phyloP scores from a whole-genome alignment of 2,329 filamentous ascomycete genomes.

The Beauveria varroae region DNA sequence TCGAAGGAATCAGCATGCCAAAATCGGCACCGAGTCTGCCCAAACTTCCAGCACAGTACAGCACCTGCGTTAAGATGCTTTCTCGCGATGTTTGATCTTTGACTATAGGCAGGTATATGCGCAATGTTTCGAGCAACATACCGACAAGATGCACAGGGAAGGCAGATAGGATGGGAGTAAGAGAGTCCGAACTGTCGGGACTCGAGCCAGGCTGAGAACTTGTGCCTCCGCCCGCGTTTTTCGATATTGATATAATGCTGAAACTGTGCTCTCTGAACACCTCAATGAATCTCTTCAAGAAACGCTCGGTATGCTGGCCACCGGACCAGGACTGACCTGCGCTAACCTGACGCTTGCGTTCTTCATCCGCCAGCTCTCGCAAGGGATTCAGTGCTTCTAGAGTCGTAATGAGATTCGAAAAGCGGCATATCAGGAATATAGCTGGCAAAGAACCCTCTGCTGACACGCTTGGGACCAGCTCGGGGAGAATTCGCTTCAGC shows the following conservation, averaged over 20 bases:
- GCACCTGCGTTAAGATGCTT: constrained; percentile 81
- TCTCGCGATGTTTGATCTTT: constrained; percentile 73
- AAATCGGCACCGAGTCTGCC: constrained; percentile 90
- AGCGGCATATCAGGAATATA: constrained; percentile 78
- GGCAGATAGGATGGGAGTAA: constrained; percentile 71
- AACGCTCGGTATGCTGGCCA: constrained; percentile 90
- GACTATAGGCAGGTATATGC: constrained; percentile 71
- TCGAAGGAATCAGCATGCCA: constrained; percentile 67
- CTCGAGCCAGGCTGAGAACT: constrained; percentile 9
- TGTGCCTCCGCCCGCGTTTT: constrained; percentile 57
- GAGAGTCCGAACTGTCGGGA: constrained; percentile 37
- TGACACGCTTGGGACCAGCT: constrained; percentile 40
- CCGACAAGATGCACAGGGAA: constrained; percentile 80
- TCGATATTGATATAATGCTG: constrained; percentile 89
- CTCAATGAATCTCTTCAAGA: constrained; percentile 90
- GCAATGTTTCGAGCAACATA: constrained; percentile 70
- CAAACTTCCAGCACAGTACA: constrained; percentile 88
- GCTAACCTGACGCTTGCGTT: constrained; percentile 46
- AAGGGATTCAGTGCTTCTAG: constrained; percentile 79
- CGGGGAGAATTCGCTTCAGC: constrained; percentile 79
- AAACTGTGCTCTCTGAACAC: constrained; percentile 98
- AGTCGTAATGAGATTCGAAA: constrained; percentile 71
- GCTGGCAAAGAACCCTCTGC: constrained; percentile 66
- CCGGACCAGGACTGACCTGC: constrained; percentile 47
- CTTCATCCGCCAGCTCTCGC: constrained; percentile 82